Evolutionary conservation across 2,329 filamentous ascomycete genomes (phyloP).

Genomic region (Calonectria pseudoturangicola): DNA sequence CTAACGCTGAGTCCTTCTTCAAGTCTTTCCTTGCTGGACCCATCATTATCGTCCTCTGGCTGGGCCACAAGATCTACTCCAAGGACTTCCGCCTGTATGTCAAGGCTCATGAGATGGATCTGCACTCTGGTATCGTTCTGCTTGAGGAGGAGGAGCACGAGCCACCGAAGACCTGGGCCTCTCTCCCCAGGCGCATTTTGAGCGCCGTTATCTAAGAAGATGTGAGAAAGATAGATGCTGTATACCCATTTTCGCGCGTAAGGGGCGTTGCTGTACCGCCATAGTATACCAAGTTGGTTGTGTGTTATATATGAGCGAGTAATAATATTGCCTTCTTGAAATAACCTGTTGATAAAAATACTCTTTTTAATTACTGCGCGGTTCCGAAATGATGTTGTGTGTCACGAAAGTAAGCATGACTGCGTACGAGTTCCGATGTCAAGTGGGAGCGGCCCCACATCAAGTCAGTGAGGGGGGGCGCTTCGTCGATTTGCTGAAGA

Average conservation of each 20-base stretch:
- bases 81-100: slow-evolving; percentile 76
- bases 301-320: slow-evolving; percentile 42
- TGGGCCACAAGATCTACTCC: slow-evolving; percentile 85
- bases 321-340: slow-evolving; percentile 36
- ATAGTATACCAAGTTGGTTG: slow-evolving; percentile 33
- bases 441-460: background rate
- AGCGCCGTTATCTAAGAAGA: slow-evolving; percentile 48
- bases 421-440: background rate
- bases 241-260: slow-evolving; percentile 49
- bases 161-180: slow-evolving; percentile 81
- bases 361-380: background rate
- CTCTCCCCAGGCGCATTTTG: slow-evolving; percentile 49
- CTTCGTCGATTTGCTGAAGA: background rate
- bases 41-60: slow-evolving; percentile 80
- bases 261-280: slow-evolving; percentile 34
- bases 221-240: slow-evolving; percentile 40
- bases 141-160: slow-evolving; percentile 87
- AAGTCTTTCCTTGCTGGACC: slow-evolving; percentile 81
- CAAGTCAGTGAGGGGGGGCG: background rate
- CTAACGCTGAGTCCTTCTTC: slow-evolving; percentile 83
- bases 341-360: slow-evolving; percentile 27
- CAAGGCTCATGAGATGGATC: slow-evolving; percentile 84
- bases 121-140: slow-evolving; percentile 86
- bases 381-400: background rate
- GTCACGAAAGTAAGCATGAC: no score